These are phyloP conservation scores for Cryphonectria radicalis DNA, from an alignment of 2,329 filamentous ascomycete genomes.

Conservation along the genomic window DNA sequence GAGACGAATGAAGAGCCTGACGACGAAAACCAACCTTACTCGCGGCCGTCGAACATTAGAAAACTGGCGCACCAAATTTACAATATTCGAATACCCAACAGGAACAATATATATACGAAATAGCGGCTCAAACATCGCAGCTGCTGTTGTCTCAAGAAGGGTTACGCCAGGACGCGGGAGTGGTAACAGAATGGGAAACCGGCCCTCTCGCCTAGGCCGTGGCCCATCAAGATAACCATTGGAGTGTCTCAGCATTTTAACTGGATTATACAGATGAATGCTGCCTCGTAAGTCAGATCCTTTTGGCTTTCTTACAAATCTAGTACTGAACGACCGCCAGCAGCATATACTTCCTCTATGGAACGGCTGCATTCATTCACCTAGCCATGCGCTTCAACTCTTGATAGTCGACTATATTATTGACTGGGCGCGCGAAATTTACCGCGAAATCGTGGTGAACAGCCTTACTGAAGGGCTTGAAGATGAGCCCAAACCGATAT, in stretches of 20 bases:
- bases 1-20: no score
- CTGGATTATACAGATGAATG: not conserved
- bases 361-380: constrained; percentile 7
- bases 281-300: not conserved
- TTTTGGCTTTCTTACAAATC: not conserved
- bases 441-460: constrained; percentile 1
- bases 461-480: not conserved
- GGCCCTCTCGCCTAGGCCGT: not conserved
- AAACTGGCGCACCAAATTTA: not conserved
- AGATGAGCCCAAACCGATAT: no score
- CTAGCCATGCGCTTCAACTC: constrained; percentile 2
- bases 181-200: not conserved
- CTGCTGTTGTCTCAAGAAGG: not conserved
- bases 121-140: no score
- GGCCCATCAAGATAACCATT: not conserved
- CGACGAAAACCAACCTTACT: not conserved
- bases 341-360: constrained; percentile 13
- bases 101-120: not conserved
- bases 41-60: no score
- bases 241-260: not conserved
- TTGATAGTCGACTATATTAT: constrained; percentile 11
- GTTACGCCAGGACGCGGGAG: not conserved
- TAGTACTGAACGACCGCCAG: constrained; percentile 6
- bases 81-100: not conserved
- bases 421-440: constrained; percentile 13